A percentile compares a stretch with the other conserved stretches of the same genome.
Conservation (phyloP, 2,329 filamentous ascomycete genomes). For the Alternaria alternata region DNA sequence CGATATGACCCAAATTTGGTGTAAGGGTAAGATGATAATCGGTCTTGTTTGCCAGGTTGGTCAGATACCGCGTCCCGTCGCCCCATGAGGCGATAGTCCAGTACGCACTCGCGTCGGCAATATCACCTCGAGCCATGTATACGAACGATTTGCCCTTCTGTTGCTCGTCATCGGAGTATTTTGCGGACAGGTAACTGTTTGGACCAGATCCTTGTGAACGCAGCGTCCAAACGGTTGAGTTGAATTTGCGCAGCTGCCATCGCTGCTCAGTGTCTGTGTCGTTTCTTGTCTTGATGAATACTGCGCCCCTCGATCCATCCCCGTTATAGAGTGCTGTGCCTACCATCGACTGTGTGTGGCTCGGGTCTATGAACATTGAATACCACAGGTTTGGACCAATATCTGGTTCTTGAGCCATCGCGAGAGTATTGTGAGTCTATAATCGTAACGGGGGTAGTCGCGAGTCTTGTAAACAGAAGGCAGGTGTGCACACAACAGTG, state of each 20-base stretch:
- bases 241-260: constrained; percentile 34
- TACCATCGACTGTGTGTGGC: constrained; percentile 10
- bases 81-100: constrained; percentile 33
- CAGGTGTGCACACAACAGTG: background rate
- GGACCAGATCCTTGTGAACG: constrained; percentile 23
- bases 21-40: constrained; percentile 23
- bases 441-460: background rate
- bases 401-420: background rate
- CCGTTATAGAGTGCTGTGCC: constrained; percentile 19
- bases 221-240: constrained; percentile 25
- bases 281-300: constrained; percentile 22
- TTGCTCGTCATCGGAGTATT: constrained; percentile 18
- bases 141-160: constrained; percentile 12
- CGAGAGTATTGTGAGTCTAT: background rate
- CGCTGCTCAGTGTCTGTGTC: background rate
- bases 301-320: constrained; percentile 17
- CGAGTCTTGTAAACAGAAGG: background rate
- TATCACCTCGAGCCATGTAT: constrained; percentile 28
- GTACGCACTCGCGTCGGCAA: constrained; percentile 29
- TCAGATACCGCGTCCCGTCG: constrained; percentile 31
- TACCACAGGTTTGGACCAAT: constrained; percentile 34
- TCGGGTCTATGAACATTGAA: constrained; percentile 16
- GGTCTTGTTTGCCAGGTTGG: constrained; percentile 29
- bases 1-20: background rate
- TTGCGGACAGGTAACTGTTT: constrained; percentile 23